These are phyloP conservation scores for Silene conica DNA, from an alignment of 148 eudicot genomes.

Conservation along the genomic window DNA sequence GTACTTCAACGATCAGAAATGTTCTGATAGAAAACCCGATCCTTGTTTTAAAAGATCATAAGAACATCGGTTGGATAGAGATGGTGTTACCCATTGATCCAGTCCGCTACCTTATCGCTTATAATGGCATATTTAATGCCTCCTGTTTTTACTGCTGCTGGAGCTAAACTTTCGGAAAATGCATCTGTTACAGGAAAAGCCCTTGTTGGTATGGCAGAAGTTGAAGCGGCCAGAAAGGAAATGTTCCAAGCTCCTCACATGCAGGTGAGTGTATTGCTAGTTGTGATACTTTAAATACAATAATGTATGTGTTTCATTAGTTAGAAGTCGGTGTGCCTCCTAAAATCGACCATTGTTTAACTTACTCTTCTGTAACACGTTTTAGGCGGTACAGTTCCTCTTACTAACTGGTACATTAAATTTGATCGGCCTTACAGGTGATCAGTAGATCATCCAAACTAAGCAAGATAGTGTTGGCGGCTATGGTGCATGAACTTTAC, in stretches of 20 bases:
- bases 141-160: neutral
- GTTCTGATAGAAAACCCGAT: neutral
- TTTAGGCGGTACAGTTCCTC: no score
- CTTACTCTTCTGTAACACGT: no score
- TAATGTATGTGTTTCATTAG: neutral
- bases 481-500: conserved; percentile 94
- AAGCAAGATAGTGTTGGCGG: conserved; percentile 85
- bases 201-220: conserved; percentile 74
- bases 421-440: conserved; percentile 41
- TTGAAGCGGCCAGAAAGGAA: conserved; percentile 93
- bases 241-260: conserved; percentile 99
- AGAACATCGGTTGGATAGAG: neutral
- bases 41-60: no score
- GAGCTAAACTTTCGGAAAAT: neutral
- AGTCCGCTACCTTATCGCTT: neutral
- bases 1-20: conserved; percentile 25
- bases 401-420: neutral
- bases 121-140: no score
- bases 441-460: conserved; percentile 66
- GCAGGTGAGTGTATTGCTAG: conserved; percentile 47
- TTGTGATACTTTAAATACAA: no score
- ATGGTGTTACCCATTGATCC: neutral
- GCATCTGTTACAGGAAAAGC: conserved; percentile 46
- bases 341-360: neutral
- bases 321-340: neutral